Evolutionary conservation across 768 basidiomycete genomes (phyloP).

Genomic region (Mycena crocata): DNA sequence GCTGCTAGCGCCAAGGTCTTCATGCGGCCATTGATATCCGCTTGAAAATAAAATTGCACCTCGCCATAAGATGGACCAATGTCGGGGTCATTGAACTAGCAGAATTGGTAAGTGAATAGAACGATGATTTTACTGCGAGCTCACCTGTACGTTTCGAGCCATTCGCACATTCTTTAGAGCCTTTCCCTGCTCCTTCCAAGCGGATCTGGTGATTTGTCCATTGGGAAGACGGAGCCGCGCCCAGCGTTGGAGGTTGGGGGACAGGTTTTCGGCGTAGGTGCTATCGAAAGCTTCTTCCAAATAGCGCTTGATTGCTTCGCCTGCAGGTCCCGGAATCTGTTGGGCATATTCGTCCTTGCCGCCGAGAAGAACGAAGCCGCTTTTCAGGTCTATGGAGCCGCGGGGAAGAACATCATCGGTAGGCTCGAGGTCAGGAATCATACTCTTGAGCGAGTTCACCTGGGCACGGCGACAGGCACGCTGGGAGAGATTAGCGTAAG

Average conservation of each 20-base stretch:
- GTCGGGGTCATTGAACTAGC: too few relatives aligned
- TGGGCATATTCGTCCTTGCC: not conserved
- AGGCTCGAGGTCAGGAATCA: conserved; percentile 32
- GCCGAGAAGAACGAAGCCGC: not conserved
- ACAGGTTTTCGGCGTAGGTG: not conserved
- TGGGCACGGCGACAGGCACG: conserved; percentile 35
- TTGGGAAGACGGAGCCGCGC: conserved; percentile 33
- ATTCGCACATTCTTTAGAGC: too few relatives aligned
- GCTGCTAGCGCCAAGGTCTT: too few relatives aligned
- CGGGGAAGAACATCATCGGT: not conserved
- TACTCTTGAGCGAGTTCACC: conserved; percentile 22
- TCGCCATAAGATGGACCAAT: too few relatives aligned
- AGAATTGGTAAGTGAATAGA: too few relatives aligned
- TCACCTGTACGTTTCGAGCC: too few relatives aligned
- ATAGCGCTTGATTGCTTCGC: not conserved
- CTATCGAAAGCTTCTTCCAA: not conserved
- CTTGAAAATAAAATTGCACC: too few relatives aligned
- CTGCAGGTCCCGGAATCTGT: not conserved
- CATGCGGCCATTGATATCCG: too few relatives aligned
- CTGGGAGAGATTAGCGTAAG: conserved; percentile 41
- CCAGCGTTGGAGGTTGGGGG: conserved; percentile 34
- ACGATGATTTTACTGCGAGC: too few relatives aligned
- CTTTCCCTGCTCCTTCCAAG: too few relatives aligned
- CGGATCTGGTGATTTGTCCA: conserved; percentile 34
- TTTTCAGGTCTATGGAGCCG: not conserved